phyloP scores from a whole-genome alignment of 495 filamentous ascomycete species.

The Neurospora sp. region DNA sequence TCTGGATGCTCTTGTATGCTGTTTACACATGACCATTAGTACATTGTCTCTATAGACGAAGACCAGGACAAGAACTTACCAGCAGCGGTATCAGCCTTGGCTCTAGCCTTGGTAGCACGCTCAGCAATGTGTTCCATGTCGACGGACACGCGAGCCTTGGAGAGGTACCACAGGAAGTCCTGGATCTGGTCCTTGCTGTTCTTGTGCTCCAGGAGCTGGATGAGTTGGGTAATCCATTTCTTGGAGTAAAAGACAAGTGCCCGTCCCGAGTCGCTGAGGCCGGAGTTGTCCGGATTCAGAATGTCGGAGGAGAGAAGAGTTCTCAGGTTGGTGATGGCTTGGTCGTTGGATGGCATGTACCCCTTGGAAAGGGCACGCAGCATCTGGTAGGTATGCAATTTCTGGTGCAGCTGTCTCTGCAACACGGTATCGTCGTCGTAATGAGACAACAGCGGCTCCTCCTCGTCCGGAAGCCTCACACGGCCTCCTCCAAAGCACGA shows the following conservation, averaged over 20 bases:
- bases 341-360: constrained; percentile 87
- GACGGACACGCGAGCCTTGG: constrained; percentile 58
- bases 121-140: constrained; percentile 57
- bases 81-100: constrained; percentile 67
- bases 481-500: constrained; percentile 22
- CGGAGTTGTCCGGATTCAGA: constrained; percentile 64
- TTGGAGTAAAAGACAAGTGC: constrained; percentile 62
- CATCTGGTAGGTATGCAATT: constrained; percentile 91
- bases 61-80: constrained; percentile 34
- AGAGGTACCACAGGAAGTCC: constrained; percentile 80
- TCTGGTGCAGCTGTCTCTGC: constrained; percentile 69
- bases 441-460: constrained; percentile 68
- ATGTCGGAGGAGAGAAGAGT: constrained; percentile 68
- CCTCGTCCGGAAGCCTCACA: constrained; percentile 11
- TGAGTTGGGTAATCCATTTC: constrained; percentile 62
- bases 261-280: constrained; percentile 67
- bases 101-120: constrained; percentile 53
- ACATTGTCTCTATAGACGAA: not conserved
- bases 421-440: constrained; percentile 75
- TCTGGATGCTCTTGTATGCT: constrained; percentile 79
- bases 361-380: constrained; percentile 70
- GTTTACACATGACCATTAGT: not conserved
- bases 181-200: constrained; percentile 80
- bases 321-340: constrained; percentile 70
- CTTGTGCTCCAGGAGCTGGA: constrained; percentile 69